A percentile compares a stretch with the other conserved stretches of the same genome.
Conservation (phyloP, 192 early-diverging fungal species). For the Mortierella antarctica region DNA sequence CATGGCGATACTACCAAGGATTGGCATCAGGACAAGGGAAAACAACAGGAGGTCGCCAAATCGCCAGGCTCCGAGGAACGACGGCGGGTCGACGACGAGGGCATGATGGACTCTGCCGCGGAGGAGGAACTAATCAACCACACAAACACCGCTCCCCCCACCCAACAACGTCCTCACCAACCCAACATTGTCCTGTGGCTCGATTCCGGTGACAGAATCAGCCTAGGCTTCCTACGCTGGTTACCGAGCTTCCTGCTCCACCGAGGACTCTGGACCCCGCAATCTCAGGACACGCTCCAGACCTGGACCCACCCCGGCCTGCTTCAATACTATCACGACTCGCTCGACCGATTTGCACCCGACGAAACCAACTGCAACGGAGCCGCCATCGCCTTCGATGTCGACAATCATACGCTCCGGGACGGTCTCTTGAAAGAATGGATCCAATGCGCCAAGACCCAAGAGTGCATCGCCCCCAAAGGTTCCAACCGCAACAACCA, state of each 20-base stretch:
- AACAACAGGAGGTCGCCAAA: neutral
- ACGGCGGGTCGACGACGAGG: neutral
- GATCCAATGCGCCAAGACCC: slow-evolving; percentile 52
- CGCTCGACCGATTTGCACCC: slow-evolving; percentile 25
- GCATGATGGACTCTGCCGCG: neutral
- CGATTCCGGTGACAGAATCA: slow-evolving; percentile 56
- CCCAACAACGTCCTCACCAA: neutral
- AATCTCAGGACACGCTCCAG: slow-evolving; percentile 33
- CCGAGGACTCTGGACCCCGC: slow-evolving; percentile 60
- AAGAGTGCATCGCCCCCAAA: slow-evolving; percentile 63
- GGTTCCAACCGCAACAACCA: slow-evolving; percentile 60
- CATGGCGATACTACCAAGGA: too few relatives aligned
- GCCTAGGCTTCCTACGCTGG: slow-evolving; percentile 43
- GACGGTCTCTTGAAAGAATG: slow-evolving; percentile 57
- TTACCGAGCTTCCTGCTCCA: slow-evolving; percentile 35
- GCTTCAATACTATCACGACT: slow-evolving; percentile 51
- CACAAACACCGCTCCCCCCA: neutral
- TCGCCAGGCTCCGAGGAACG: neutral
- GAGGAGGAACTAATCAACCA: neutral
- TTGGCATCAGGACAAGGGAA: neutral
- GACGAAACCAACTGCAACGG: slow-evolving; percentile 58
- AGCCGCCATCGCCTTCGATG: slow-evolving; percentile 59
- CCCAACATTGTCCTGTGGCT: slow-evolving; percentile 61
- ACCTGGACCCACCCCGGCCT: slow-evolving; percentile 61
- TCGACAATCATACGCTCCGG: slow-evolving; percentile 37